phyloP scores from a whole-genome alignment of 192 early-diverging fungal genomes.

The Backusella liffmaniae region DNA sequence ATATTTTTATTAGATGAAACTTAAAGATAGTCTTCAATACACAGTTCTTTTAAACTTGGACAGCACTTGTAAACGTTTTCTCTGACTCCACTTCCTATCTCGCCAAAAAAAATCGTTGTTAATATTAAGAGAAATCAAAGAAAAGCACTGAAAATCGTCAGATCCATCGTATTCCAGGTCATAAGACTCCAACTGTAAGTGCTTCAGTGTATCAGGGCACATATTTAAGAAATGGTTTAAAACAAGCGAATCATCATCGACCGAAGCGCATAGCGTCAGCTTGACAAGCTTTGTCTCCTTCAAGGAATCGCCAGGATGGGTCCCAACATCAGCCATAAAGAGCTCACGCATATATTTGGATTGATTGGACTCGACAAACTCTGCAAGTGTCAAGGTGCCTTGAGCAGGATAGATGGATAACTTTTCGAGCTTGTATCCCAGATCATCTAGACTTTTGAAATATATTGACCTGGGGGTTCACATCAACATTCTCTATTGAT shows the following conservation, averaged over 20 bases:
- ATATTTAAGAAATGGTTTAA: not conserved
- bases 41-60: not conserved
- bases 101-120: not conserved
- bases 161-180: not conserved
- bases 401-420: not conserved
- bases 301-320: not conserved
- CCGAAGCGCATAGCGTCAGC: not conserved
- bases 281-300: not conserved
- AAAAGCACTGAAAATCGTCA: not conserved
- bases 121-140: not conserved
- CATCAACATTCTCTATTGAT: not conserved
- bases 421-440: not conserved
- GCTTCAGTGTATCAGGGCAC: not conserved
- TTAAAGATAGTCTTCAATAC: not conserved
- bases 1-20: too few species aligned
- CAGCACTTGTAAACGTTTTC: not conserved
- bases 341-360: not conserved
- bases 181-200: not conserved
- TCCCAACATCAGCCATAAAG: not conserved
- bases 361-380: not conserved
- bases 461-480: not conserved
- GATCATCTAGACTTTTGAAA: not conserved
- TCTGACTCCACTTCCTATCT: not conserved
- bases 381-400: not conserved
- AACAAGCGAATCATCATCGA: not conserved